A percentile compares a stretch with the other conserved stretches of the same genome.
Conservation (phyloP, 352 stramenopile genomes). For the Blastocystis sp. region DNA sequence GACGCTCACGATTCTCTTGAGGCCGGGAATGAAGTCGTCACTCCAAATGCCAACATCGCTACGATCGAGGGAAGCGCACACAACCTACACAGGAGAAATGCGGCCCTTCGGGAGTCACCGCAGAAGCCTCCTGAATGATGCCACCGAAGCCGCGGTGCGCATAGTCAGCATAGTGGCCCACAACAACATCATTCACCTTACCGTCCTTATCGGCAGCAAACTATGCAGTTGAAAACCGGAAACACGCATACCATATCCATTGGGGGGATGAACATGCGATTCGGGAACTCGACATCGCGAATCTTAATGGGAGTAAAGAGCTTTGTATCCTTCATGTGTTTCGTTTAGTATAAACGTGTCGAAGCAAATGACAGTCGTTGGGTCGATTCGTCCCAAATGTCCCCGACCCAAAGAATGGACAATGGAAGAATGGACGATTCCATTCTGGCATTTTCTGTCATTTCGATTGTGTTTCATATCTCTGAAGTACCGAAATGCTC, state of each 20-base stretch:
- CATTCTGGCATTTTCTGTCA: background rate
- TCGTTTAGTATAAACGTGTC: background rate
- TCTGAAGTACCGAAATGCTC: background rate
- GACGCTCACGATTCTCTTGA: conserved; percentile 38
- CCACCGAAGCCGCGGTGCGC: conserved; percentile 48
- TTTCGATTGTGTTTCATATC: background rate
- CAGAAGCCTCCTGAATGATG: conserved; percentile 46
- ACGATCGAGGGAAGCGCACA: background rate
- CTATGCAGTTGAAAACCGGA: background rate
- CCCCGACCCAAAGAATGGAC: background rate
- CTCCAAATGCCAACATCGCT: conserved; percentile 56
- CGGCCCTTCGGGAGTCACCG: conserved; percentile 40
- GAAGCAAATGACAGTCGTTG: background rate
- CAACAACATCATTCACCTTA: background rate
- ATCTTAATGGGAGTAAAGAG: conserved; percentile 54
- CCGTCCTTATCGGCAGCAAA: background rate
- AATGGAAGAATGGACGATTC: background rate
- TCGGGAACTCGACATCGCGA: background rate
- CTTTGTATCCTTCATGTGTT: conserved; percentile 37
- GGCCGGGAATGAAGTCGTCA: conserved; percentile 25
- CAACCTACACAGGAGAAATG: conserved; percentile 27
- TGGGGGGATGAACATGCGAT: conserved; percentile 45
- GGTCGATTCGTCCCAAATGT: background rate
- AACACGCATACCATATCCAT: conserved; percentile 28
- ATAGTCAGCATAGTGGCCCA: conserved; percentile 60